Evolutionary conservation across 176 grass and related monocot species (phyloP), one percentile per base, ranked within the genome.

Genomic region (Rhipidocladum racemiflorum): DNA sequence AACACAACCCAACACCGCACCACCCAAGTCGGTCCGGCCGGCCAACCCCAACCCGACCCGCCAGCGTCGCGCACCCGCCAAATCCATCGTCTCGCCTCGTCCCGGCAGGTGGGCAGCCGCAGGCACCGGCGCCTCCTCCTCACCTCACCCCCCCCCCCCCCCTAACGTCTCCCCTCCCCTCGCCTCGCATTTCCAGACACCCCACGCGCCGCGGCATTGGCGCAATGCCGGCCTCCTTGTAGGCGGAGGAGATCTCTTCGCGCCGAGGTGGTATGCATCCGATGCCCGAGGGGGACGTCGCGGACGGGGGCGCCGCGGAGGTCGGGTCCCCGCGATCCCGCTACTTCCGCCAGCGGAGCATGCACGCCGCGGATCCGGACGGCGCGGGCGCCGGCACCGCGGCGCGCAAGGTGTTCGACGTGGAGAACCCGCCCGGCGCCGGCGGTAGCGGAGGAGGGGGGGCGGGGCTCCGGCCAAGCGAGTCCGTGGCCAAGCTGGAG

Each of bases 401-500:
- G 15, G 59, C 78, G 11, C 74, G 88, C 48, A 65, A 83, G 56
- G 76, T 83, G 15, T 89, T 97, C 63, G 94, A 97, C 68, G 86
- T 97, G 30, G 94, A 97, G 88, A 91, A 82, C 83, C 78, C 88
- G 5, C 63, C 82, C 21, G 23, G 16, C 28, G 7, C 13, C 13
- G 75, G 5, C 51, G 9, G 7, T 0, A 39, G 65, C 7, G 16
- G 3, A 36, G 30, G 60, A 18, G 35, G 0, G 3, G 85, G 46
- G 3, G 79, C 65, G 30, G 92, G 92, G 29, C 76, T 97, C 36
- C 86, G 78, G 30, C 25, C 86, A 16, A 97, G 91, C 77, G 79
- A 97, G 68, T 97, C 94, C 59, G 89, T 93, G 69, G 53, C 91
- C 63, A 97, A 97, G 94, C 88, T 97, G 18, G 94, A 97, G 67